These are phyloP conservation scores for Suhomyces atakaporum DNA, from an alignment of 1,139 yeast genomes.

Conservation along the genomic window DNA sequence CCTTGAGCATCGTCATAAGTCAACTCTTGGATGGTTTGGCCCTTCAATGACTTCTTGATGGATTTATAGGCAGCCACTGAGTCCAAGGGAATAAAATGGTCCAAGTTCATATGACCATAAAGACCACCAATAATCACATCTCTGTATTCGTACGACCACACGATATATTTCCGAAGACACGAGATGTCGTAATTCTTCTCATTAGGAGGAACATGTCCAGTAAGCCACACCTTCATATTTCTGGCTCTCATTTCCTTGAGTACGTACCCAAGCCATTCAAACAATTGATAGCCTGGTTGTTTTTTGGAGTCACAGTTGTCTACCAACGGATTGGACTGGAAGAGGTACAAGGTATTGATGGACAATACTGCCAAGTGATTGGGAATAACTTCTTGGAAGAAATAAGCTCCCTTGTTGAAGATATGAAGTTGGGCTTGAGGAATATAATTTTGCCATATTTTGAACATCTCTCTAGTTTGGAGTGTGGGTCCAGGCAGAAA, in stretches of 20 bases:
- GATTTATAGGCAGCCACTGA: slow-evolving; percentile 66
- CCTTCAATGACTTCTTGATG: slow-evolving; percentile 22
- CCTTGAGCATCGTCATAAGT: neutral
- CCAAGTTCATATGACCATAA: slow-evolving; percentile 88
- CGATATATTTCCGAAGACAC: slow-evolving; percentile 71
- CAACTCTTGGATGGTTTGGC: slow-evolving; percentile 9
- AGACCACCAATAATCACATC: slow-evolving; percentile 82
- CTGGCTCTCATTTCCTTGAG: slow-evolving; percentile 73
- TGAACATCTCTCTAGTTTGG: slow-evolving; percentile 74
- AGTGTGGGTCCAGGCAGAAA: slow-evolving; percentile 83
- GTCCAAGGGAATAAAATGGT: slow-evolving; percentile 79
- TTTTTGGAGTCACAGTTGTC: slow-evolving; percentile 72
- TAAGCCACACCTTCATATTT: slow-evolving; percentile 79
- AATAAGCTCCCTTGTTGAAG: slow-evolving; percentile 75
- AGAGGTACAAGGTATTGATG: slow-evolving; percentile 74
- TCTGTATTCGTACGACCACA: slow-evolving; percentile 79
- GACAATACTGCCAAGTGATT: slow-evolving; percentile 74
- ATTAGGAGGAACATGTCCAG: slow-evolving; percentile 88
- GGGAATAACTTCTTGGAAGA: slow-evolving; percentile 74
- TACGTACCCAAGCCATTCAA: slow-evolving; percentile 77
- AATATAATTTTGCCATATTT: slow-evolving; percentile 71
- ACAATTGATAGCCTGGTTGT: slow-evolving; percentile 77
- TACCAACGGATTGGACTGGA: slow-evolving; percentile 75
- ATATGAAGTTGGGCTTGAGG: slow-evolving; percentile 77
- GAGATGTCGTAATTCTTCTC: slow-evolving; percentile 72